Conservation (phyloP, 441 rosid genomes). For the Macaranga tanarius region DNA sequence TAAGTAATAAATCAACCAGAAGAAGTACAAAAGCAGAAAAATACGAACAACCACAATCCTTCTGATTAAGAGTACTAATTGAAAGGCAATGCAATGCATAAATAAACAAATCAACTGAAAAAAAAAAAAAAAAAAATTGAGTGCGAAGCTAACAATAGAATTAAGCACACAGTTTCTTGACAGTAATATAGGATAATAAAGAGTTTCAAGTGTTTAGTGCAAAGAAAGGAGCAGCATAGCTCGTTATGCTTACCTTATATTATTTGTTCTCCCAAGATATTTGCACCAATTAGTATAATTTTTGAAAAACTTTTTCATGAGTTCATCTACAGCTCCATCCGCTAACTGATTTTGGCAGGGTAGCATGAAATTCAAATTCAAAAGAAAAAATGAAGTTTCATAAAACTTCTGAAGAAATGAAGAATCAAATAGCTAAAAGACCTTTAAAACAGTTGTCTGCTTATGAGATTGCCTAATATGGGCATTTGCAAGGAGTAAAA, state of each 20-base stretch:
- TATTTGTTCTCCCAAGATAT: slow-evolving; percentile 72
- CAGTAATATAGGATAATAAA: background rate
- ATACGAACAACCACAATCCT: background rate
- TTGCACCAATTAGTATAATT: slow-evolving; percentile 96
- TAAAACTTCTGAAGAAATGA: slow-evolving; percentile 13
- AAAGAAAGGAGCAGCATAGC: slow-evolving; percentile 14
- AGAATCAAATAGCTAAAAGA: slow-evolving; percentile 28
- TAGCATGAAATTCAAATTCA: slow-evolving; percentile 24
- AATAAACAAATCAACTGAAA: background rate
- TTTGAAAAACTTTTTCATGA: slow-evolving; percentile 84
- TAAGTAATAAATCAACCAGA: slow-evolving; percentile 22
- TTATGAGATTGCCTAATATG: slow-evolving; percentile 59
- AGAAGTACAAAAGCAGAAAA: slow-evolving; percentile 9
- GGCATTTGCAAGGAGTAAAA: slow-evolving; percentile 80
- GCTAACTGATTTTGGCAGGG: slow-evolving; percentile 48
- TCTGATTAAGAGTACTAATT: background rate
- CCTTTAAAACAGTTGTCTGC: slow-evolving; percentile 55
- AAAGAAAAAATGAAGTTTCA: slow-evolving; percentile 15
- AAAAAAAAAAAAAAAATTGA: background rate
- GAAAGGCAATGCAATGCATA: background rate
- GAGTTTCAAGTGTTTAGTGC: background rate
- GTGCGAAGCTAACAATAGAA: background rate
- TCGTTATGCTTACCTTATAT: slow-evolving; percentile 57
- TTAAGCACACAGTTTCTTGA: background rate
- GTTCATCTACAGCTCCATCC: slow-evolving; percentile 76